A percentile compares a stretch with the other conserved stretches of the same genome.
phyloP scores from a whole-genome alignment of 305 asterid species.

The Fraxinus platypoda region DNA sequence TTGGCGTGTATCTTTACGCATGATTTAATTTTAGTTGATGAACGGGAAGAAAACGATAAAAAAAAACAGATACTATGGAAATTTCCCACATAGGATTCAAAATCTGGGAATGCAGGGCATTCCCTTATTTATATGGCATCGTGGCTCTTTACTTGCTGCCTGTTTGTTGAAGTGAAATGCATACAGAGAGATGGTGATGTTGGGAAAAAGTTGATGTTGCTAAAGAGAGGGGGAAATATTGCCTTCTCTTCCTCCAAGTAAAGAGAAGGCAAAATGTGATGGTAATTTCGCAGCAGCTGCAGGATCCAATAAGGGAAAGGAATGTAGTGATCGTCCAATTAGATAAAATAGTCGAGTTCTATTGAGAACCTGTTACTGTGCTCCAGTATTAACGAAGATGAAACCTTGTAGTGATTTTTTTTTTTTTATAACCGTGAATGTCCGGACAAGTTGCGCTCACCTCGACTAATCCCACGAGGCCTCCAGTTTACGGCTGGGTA shows the following conservation, averaged over 20 bases:
- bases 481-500: no score
- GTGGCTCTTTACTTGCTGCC: neutral
- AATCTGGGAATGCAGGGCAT: neutral
- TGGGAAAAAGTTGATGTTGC: neutral
- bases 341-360: neutral
- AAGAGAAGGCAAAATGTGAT: neutral
- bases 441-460: no score
- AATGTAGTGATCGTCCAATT: neutral
- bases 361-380: neutral
- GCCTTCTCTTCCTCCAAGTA: neutral
- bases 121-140: neutral
- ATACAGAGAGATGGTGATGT: neutral
- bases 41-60: neutral
- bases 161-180: neutral
- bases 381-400: neutral
- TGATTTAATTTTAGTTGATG: neutral
- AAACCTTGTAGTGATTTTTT: neutral
- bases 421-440: no score
- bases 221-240: neutral
- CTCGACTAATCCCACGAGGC: no score
- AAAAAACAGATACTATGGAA: neutral
- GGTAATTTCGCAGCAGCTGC: neutral
- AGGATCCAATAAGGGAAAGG: neutral
- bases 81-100: neutral
- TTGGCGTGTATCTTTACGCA: neutral